phyloP scores from a whole-genome alignment of 257 asterid genomes.

The Nicotiana noctiflora region DNA sequence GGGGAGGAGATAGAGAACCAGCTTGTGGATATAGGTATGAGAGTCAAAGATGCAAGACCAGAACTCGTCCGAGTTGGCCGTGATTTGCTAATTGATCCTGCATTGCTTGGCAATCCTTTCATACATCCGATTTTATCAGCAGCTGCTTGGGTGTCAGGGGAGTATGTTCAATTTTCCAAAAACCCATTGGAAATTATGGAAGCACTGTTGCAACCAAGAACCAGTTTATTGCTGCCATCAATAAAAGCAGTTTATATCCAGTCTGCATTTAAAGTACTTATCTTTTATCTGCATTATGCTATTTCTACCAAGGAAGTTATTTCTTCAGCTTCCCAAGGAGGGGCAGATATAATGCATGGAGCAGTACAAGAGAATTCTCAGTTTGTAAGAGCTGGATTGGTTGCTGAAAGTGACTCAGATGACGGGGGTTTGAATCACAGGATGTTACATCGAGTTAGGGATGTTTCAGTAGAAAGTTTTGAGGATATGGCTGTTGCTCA shows the following conservation, averaged over 20 bases:
- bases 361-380: constrained; percentile 29
- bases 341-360: constrained; percentile 24
- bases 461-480: constrained; percentile 15
- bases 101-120: constrained; percentile 75
- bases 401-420: constrained; percentile 41
- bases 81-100: constrained; percentile 85
- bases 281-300: constrained; percentile 51
- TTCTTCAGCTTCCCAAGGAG: constrained; percentile 22
- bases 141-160: constrained; percentile 90
- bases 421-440: constrained; percentile 19
- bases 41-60: constrained; percentile 89
- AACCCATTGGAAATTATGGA: constrained; percentile 84
- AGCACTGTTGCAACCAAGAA: constrained; percentile 82
- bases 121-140: constrained; percentile 69
- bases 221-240: constrained; percentile 63
- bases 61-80: constrained; percentile 83
- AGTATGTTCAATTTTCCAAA: constrained; percentile 74
- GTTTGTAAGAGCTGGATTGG: constrained; percentile 17
- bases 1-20: constrained; percentile 75
- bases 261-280: constrained; percentile 67
- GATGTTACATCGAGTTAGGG: constrained; percentile 12
- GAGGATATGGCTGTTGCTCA: constrained; percentile 23
- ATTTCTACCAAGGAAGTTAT: constrained; percentile 37
- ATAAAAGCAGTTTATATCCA: constrained; percentile 78
- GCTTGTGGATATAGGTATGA: constrained; percentile 83